A percentile compares a stretch with the other conserved stretches of the same genome.
phyloP scores from a whole-genome alignment of 169 alveolate species.

The Plasmodium gonderi region DNA sequence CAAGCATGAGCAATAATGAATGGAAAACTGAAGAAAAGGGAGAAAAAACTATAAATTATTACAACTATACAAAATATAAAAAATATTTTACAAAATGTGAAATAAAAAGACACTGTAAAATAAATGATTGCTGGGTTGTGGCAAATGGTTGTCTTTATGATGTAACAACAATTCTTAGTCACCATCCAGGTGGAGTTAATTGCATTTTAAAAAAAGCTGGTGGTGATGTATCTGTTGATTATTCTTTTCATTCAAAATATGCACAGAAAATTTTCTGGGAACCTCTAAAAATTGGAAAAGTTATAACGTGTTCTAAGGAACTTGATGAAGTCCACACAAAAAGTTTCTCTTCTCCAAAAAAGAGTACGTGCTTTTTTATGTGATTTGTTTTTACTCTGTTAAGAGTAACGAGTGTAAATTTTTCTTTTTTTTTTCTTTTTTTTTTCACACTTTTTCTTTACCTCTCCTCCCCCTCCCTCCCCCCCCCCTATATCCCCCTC shows the following conservation, averaged over 20 bases:
- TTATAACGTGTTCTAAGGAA: slow-evolving; percentile 33
- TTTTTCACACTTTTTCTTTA: neutral
- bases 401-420: neutral
- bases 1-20: neutral
- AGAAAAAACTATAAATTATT: neutral
- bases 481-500: too few relatives aligned
- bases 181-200: slow-evolving; percentile 87
- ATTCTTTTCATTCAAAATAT: slow-evolving; percentile 51
- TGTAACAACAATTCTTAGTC: slow-evolving; percentile 77
- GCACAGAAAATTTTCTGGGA: slow-evolving; percentile 62
- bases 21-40: neutral
- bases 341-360: neutral
- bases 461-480: neutral
- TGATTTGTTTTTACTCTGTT: neutral
- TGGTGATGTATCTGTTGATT: slow-evolving; percentile 41
- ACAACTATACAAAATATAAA: slow-evolving; percentile 22
- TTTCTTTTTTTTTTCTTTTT: slow-evolving; percentile 22
- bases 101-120: slow-evolving; percentile 70
- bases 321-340: neutral
- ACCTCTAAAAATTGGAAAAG: slow-evolving; percentile 51
- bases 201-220: slow-evolving; percentile 60
- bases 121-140: slow-evolving; percentile 83
- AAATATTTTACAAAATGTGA: slow-evolving; percentile 50
- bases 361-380: slow-evolving; percentile 27
- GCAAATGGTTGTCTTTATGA: slow-evolving; percentile 85